A percentile compares a stretch with the other conserved stretches of the same genome.
phyloP scores from a whole-genome alignment of 106 monocot species.

The Acanthochlamys bracteata region DNA sequence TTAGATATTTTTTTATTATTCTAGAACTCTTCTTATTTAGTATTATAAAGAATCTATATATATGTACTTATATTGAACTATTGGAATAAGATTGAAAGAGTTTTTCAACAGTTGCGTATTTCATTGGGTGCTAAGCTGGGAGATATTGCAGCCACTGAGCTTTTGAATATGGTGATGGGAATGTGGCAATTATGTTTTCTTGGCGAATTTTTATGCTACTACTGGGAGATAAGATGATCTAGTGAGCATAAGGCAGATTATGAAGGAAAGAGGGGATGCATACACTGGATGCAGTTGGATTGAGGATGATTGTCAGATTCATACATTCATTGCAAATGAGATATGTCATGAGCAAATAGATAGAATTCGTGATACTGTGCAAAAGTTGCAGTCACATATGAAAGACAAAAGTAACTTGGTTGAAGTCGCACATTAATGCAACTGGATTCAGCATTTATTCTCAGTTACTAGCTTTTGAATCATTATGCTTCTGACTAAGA shows the following conservation, averaged over 20 bases:
- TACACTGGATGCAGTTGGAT: slow-evolving; percentile 60
- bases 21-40: too few species aligned
- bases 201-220: slow-evolving; percentile 43
- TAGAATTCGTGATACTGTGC: slow-evolving; percentile 26
- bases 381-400: slow-evolving; percentile 23
- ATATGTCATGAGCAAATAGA: slow-evolving; percentile 20
- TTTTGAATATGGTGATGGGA: slow-evolving; percentile 29
- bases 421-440: too few species aligned
- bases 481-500: too few species aligned
- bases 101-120: too few species aligned
- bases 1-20: too few species aligned
- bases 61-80: too few species aligned
- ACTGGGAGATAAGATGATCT: slow-evolving; percentile 22
- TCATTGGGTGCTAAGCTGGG: slow-evolving; percentile 28
- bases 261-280: slow-evolving; percentile 24
- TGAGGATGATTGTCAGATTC: slow-evolving; percentile 26
- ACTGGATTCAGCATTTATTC: too few species aligned
- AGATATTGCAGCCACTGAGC: slow-evolving; percentile 29
- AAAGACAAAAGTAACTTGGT: neutral
- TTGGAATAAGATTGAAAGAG: too few species aligned
- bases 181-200: slow-evolving; percentile 35
- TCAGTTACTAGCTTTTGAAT: too few species aligned
- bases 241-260: slow-evolving; percentile 17
- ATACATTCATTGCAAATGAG: slow-evolving; percentile 43
- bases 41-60: too few species aligned